Conservation (phyloP, 352 stramenopile genomes). For the Peronospora farinosa region DNA sequence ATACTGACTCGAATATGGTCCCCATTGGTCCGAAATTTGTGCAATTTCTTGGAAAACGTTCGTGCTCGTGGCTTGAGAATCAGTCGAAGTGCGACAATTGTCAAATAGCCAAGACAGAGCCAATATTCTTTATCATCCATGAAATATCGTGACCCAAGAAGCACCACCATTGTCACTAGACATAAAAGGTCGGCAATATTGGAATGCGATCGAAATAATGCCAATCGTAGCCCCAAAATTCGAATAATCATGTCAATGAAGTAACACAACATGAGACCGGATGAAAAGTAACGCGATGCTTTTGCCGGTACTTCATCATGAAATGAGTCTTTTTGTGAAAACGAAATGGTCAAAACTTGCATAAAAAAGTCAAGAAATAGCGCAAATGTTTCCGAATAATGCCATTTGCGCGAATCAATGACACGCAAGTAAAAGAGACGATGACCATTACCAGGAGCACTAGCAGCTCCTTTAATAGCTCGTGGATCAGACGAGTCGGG, state of each 20-base stretch:
- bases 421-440: conserved; percentile 78
- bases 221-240: conserved; percentile 58
- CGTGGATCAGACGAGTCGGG: conserved; percentile 66
- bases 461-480: conserved; percentile 46
- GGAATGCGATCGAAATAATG: conserved; percentile 73
- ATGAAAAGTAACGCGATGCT: conserved; percentile 67
- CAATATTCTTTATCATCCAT: conserved; percentile 62
- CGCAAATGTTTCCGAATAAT: conserved; percentile 81
- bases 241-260: conserved; percentile 81
- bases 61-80: conserved; percentile 80
- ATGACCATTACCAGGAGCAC: conserved; percentile 39
- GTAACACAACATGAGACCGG: conserved; percentile 73
- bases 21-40: conserved; percentile 81
- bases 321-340: conserved; percentile 56
- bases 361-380: conserved; percentile 85
- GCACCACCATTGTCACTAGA: conserved; percentile 53
- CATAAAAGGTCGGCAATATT: conserved; percentile 78
- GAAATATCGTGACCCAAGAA: conserved; percentile 48
- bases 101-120: conserved; percentile 63
- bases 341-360: conserved; percentile 76
- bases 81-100: conserved; percentile 57
- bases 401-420: conserved; percentile 85
- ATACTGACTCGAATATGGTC: conserved; percentile 85
- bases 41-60: conserved; percentile 84
- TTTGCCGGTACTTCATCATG: conserved; percentile 58